A percentile compares a stretch with the other conserved stretches of the same genome.
These are phyloP conservation scores for Mallotus nudiflorus DNA, from an alignment of 345 rosid species.

Conservation along the genomic window DNA sequence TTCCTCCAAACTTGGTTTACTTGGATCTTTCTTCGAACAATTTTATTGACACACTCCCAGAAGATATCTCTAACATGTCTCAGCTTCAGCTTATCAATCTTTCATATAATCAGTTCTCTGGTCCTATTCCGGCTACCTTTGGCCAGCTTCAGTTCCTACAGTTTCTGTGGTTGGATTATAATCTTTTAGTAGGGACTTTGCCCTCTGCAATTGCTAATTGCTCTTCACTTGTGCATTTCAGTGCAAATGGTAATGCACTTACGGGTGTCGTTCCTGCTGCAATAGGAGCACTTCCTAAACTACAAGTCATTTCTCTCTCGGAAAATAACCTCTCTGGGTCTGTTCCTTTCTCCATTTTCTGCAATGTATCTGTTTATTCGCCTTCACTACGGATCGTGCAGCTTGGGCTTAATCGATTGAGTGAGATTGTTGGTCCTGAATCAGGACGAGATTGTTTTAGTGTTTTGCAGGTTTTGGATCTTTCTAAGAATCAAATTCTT, in stretches of 20 bases:
- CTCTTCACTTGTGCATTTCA: constrained; percentile 74
- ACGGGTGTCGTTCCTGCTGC: constrained; percentile 76
- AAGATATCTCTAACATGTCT: constrained; percentile 47
- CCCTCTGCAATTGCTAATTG: constrained; percentile 83
- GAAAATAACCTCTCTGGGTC: constrained; percentile 66
- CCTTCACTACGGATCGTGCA: constrained; percentile 60
- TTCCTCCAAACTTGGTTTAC: constrained; percentile 50
- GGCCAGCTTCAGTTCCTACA: constrained; percentile 64
- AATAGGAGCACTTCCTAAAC: constrained; percentile 62
- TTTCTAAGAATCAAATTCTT: constrained; percentile 52
- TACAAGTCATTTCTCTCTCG: constrained; percentile 64
- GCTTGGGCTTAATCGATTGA: constrained; percentile 62
- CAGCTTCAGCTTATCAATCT: constrained; percentile 73
- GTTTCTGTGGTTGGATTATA: constrained; percentile 78
- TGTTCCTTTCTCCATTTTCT: constrained; percentile 61
- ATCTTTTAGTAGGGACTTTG: constrained; percentile 64
- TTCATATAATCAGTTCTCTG: constrained; percentile 71
- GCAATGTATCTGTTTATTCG: constrained; percentile 49
- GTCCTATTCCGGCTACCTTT: constrained; percentile 65
- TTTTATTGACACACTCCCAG: constrained; percentile 70
- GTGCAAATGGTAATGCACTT: constrained; percentile 65
- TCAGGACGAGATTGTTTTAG: constrained; percentile 45
- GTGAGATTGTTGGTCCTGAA: constrained; percentile 46
- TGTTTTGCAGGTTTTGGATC: constrained; percentile 58
- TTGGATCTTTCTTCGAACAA: constrained; percentile 76